Base-by-base conservation (phyloP, 768 basidiomycete species). In the Trichaptum fuscoviolaceum region DNA sequence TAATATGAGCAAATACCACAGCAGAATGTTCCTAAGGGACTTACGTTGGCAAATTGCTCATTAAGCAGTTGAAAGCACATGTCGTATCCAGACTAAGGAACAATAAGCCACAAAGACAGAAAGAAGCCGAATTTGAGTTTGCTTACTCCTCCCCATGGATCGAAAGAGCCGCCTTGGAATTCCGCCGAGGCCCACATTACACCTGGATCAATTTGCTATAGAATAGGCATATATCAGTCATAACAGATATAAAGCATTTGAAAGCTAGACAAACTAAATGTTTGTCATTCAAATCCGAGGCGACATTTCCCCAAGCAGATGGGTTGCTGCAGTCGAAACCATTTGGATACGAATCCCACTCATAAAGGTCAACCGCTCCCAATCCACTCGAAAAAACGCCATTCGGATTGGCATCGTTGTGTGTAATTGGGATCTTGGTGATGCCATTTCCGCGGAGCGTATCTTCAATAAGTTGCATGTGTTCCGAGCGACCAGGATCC, bases 1-100 rank as follows among this genome's bases (percentile, higher is more conserved):
- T 64, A 73, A 75, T 61, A 74, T 70, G 67, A 76, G 67, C 72
- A 76, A 23, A 70, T 72, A 57, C 72, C 73, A 58, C 74, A 64
- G 65, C 69, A 15, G 70, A 65, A 42, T 72, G 61, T 20, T 70
- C 67, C 62, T 76, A 61, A 75, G 76, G 20, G 18, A 74, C 77
- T 42, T 72, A 74, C 73, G 57, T 73, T 73, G 0, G 70, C 73
- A 57, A 73, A 74, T 57, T 73, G 65, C 26, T 70, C 68, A 58
- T 70, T 70, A 4, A 65, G 65, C 15, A 74, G 67, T 26, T 66
- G 57, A 63, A 71, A 73, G 62, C 73, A 74, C 27, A 63, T 63
- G 57, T 73, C 73, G 36, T 74, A 74, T 24, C 73, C 71, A 20
- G 72, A 67, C 70, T 71, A 27, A n/a, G 20, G 64, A 3, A 12